Base-by-base conservation (phyloP, 306 rosid species). In the Arachis hypogaea region DNA sequence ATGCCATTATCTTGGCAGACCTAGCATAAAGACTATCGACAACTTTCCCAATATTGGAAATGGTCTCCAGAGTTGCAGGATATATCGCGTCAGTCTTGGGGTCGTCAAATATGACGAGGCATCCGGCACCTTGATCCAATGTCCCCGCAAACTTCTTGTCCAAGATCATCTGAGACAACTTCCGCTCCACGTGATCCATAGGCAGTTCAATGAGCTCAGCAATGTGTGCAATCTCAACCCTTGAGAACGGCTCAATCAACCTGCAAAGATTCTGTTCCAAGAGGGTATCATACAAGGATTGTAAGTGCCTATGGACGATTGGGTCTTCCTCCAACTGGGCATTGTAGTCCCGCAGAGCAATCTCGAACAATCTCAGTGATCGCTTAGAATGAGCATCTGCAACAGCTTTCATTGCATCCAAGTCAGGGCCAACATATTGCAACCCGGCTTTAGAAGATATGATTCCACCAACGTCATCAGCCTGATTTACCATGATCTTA, bases 331-430 rank as follows among this genome's bases (percentile, higher is more conserved):
- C 98, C 64, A 93, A 82, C 76, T 93, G 97, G 12, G 93, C 89
- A 89, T 86, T 93, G 71, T 75, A 93, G 78, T 83, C 90, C 50
- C 88, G 68, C 79, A 91, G 77, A 64, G 98, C 93, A 67, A 80
- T 82, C 84, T 93, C 96, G 16, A 93, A 93, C 64, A 93, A 87
- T 83, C 84, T 91, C 49, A 93, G 82, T 55, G 98, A 93, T 59
- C 97, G 89, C 75, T 93, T 93, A 1, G 97, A 89, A 83, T 93
- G 85, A 33, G 98, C 98, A 73, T 91, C 97, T 4, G 98, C 97
- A 46, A 93, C 98, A 42, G 96, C 96, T 82, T 91, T 93, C 98
- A 93, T 93, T 41, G 98, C 98, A 82, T 93, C 98, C 82, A 93
- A 79, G 81, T 93, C 97, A 33, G 89, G 92, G 8, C 98, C 98